Conservation (phyloP, 2,329 filamentous ascomycete species). For the Colletotrichum paranaense region DNA sequence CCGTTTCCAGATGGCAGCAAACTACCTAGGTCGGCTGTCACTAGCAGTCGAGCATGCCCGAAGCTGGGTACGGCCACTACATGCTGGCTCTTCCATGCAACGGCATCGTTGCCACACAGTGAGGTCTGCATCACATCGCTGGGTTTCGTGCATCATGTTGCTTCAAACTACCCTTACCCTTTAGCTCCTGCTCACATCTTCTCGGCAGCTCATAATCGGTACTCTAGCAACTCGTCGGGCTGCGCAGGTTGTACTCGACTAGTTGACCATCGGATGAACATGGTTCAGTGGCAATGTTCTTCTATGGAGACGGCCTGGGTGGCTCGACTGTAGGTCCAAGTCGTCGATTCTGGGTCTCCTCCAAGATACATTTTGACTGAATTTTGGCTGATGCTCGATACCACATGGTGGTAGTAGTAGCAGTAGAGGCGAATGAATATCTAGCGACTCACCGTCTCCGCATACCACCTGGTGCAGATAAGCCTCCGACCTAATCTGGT, state of each 20-base stretch:
- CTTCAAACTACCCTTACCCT: slow-evolving; percentile 11
- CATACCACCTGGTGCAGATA: background rate
- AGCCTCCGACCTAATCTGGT: too few relatives aligned
- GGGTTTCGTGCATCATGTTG: slow-evolving; percentile 10
- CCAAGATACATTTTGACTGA: background rate
- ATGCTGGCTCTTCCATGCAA: slow-evolving; percentile 1
- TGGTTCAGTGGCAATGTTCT: background rate
- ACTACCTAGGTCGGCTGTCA: slow-evolving; percentile 11
- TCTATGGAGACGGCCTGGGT: background rate
- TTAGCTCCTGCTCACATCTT: background rate
- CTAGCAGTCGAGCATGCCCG: slow-evolving; percentile 10
- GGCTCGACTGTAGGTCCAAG: background rate
- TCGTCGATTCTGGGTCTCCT: background rate
- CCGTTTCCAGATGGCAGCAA: slow-evolving; percentile 17
- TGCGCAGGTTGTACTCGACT: slow-evolving; percentile 3
- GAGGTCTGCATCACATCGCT: background rate
- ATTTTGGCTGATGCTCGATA: background rate
- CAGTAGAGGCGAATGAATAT: background rate
- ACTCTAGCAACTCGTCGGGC: background rate
- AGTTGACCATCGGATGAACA: slow-evolving; percentile 9
- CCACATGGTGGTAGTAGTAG: background rate
- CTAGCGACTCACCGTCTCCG: background rate
- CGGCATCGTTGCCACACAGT: background rate
- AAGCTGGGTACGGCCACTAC: slow-evolving; percentile 14
- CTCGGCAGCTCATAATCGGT: background rate